Percentiles rank a stretch among this genome's conserved stretches.
Conservation (phyloP, 495 filamentous ascomycete species). For the Tuber umbilicatum region DNA sequence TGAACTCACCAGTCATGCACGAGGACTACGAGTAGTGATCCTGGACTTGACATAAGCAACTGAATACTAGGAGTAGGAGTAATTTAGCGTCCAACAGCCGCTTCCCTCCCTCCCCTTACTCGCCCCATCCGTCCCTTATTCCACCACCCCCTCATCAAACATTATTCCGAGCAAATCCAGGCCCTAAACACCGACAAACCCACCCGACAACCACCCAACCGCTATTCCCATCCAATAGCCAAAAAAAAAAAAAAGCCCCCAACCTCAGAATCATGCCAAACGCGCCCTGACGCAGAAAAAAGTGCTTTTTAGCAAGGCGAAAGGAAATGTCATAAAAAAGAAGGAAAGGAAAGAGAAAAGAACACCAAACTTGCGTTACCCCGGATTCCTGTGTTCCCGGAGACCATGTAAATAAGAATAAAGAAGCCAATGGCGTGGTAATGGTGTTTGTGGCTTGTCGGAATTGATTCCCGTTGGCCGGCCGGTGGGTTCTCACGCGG, state of each 20-base stretch:
- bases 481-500: not conserved
- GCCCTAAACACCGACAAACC: not conserved
- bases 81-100: not conserved
- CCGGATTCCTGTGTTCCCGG: not conserved
- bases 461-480: not conserved
- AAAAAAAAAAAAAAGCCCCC: not conserved
- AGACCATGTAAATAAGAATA: not conserved
- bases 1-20: not conserved
- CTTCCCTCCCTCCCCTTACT: not conserved
- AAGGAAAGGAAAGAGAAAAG: not conserved
- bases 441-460: not conserved
- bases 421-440: not conserved
- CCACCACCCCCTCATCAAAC: not conserved
- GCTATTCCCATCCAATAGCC: not conserved
- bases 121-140: not conserved
- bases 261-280: not conserved
- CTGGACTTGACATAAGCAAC: not conserved
- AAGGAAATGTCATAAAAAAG: not conserved
- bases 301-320: not conserved
- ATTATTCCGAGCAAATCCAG: not conserved
- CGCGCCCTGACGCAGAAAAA: not conserved
- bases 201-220: not conserved
- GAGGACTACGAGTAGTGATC: not conserved
- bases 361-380: not conserved
- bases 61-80: not conserved